Evolutionary conservation across 352 stramenopile genomes (phyloP).

Genomic region (Phytopythium aichiense): DNA sequence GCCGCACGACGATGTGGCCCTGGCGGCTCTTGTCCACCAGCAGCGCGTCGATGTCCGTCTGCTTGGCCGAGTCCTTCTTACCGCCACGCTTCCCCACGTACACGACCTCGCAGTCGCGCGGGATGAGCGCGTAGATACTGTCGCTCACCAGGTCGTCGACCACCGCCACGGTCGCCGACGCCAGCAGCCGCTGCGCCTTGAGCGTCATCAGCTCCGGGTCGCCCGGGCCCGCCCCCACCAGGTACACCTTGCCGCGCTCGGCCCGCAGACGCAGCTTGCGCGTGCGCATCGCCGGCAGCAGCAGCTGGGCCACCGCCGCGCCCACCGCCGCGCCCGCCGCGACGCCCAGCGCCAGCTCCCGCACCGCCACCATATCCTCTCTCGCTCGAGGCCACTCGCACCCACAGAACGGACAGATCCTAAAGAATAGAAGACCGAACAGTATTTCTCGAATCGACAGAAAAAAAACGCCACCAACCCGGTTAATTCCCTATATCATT

Average conservation of each 20-base stretch:
- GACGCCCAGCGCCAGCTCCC: conserved; percentile 42
- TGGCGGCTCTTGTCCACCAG: conserved; percentile 45
- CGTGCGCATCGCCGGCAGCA: conserved; percentile 24
- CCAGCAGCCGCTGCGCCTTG: conserved; percentile 39
- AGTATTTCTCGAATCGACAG: too few relatives aligned
- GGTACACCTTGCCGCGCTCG: conserved; percentile 43
- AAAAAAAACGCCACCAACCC: too few relatives aligned
- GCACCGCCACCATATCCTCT: conserved; percentile 15
- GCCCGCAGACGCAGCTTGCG: conserved; percentile 18
- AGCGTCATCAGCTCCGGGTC: conserved; percentile 56
- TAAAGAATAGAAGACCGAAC: too few relatives aligned
- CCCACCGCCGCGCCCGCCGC: conserved; percentile 37
- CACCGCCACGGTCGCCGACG: conserved; percentile 49
- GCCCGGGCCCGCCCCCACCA: conserved; percentile 57
- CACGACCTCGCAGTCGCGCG: conserved; percentile 51
- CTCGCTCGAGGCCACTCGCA: background rate
- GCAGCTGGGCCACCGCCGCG: conserved; percentile 25
- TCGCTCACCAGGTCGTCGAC: conserved; percentile 61
- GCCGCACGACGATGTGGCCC: conserved; percentile 54
- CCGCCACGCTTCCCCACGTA: conserved; percentile 69
- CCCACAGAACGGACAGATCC: background rate
- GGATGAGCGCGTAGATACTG: conserved; percentile 50
- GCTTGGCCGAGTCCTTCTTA: conserved; percentile 61
- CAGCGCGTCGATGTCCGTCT: conserved; percentile 62
- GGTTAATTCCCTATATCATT: too few relatives aligned